Percentiles rank a stretch among this genome's conserved stretches.
These are phyloP conservation scores for Adansonia digitata DNA, from an alignment of 345 rosid genomes.

Conservation along the genomic window DNA sequence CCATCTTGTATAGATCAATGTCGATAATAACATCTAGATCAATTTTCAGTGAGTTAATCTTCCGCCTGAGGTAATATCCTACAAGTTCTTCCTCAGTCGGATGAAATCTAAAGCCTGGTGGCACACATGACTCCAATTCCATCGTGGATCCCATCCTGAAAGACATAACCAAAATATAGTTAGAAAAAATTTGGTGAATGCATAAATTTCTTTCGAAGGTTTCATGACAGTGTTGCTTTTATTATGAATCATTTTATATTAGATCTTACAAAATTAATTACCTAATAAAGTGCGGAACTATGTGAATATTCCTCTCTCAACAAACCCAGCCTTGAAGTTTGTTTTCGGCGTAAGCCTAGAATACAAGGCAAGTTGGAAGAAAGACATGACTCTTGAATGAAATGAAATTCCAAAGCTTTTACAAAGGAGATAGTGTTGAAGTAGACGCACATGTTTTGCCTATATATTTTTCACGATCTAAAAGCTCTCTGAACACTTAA, in stretches of 20 bases:
- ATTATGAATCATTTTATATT: too few species aligned
- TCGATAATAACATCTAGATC: slow-evolving; percentile 81
- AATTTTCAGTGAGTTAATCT: slow-evolving; percentile 62
- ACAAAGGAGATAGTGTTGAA: slow-evolving; percentile 33
- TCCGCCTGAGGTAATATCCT: slow-evolving; percentile 83
- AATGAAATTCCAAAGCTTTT: slow-evolving; percentile 33
- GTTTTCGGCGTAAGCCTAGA: slow-evolving; percentile 22
- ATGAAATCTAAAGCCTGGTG: slow-evolving; percentile 93
- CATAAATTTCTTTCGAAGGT: slow-evolving; percentile 13
- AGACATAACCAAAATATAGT: background rate
- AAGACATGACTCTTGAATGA: slow-evolving; percentile 35
- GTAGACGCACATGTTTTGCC: slow-evolving; percentile 31
- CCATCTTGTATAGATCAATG: slow-evolving; percentile 91
- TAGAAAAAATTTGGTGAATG: slow-evolving; percentile 13
- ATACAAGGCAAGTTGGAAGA: slow-evolving; percentile 31
- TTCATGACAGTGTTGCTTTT: slow-evolving; percentile 31
- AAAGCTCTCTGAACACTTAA: slow-evolving; percentile 3
- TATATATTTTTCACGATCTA: too few species aligned
- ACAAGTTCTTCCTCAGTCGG: slow-evolving; percentile 99
- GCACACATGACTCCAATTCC: slow-evolving; percentile 72
- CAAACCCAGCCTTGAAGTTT: background rate
- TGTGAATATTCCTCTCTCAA: background rate
- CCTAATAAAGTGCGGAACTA: background rate
- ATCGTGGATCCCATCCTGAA: slow-evolving; percentile 26
- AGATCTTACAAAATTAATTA: background rate